Evolutionary conservation across 2,329 filamentous ascomycete species (phyloP), one percentile per base, ranked within the genome.

Genomic region (Immersiporthe knoxdaviesiana): DNA sequence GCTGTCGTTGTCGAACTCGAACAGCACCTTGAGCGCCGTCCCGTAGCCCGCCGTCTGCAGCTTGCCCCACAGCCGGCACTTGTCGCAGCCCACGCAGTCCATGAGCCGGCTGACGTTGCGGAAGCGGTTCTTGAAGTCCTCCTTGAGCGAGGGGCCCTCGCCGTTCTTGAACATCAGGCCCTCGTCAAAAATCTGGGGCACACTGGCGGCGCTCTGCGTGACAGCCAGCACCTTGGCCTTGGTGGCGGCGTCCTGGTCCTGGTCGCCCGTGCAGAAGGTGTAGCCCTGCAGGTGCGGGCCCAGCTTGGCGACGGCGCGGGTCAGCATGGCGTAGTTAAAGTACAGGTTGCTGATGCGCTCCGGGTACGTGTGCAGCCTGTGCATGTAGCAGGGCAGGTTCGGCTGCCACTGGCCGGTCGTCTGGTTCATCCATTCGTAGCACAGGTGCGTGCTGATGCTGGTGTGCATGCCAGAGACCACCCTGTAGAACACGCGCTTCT

Each of bases 51-150:
- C 92, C 0, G 94, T 97, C 81, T 99, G 96, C 50, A 99, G 82
- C 81, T 99, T 99, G 63, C 96, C 96, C 96, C 96, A 99, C 2
- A 99, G 89, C 11, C 96, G 90, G 81, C 96, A 99, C 83, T 99
- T 99, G 82, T 99, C 96, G 80, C 96, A 99, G 59, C 96, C 96
- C 27, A 98, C 95, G 74, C 96, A 99, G 80, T 99, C 96, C 96
- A 99, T 99, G 73, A 98, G 86, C 54, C 96, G 90, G 78, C 92
- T 97, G 71, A 99, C 92, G 78, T 99, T 99, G 77, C 96, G 90
- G 86, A 99, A 99, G 21, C 96, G 92, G 79, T 97, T 96, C 75
- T 93, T 91, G 85, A 99, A 99, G 77, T 99, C 96, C 77, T 98
- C 95, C 79, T 98, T 99, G 68, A 99, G 83, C 2, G 88, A 92